Conservation (phyloP, 805 yeast genomes). For the Wickerhamiella australiensis region DNA sequence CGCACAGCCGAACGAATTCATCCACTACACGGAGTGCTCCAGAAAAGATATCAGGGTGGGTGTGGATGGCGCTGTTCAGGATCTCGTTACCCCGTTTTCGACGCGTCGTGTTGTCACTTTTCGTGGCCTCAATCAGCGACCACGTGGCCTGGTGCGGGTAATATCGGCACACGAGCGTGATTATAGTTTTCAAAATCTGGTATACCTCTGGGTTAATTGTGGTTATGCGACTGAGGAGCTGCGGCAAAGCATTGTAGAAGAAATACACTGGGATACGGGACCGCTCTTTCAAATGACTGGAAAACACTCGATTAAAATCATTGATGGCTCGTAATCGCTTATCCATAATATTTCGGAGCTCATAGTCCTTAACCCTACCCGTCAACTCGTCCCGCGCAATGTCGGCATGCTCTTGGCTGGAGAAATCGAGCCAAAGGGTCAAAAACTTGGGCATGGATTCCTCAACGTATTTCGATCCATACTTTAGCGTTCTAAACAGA, state of each 20-base stretch:
- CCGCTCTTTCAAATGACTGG: conserved; percentile 24
- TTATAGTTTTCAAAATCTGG: conserved; percentile 43
- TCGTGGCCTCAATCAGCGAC: conserved; percentile 59
- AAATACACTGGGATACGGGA: conserved; percentile 39
- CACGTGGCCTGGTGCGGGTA: conserved; percentile 84
- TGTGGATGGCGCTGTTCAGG: conserved; percentile 19
- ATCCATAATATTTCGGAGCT: neutral
- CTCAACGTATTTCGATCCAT: conserved; percentile 53
- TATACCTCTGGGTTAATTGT: conserved; percentile 49
- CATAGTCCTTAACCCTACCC: neutral
- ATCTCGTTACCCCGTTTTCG: conserved; percentile 37
- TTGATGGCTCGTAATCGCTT: neutral
- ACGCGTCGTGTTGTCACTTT: conserved; percentile 43
- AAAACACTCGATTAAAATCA: neutral
- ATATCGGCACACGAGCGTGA: conserved; percentile 42
- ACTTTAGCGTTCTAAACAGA: conserved; percentile 47
- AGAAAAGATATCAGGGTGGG: conserved; percentile 4
- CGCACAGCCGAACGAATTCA: neutral
- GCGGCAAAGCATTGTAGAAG: conserved; percentile 82
- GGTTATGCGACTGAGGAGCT: conserved; percentile 64
- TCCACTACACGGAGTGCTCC: neutral
- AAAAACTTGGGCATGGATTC: conserved; percentile 78
- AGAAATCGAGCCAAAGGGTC: conserved; percentile 14
- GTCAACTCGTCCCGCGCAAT: neutral
- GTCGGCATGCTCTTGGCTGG: neutral